Percentiles rank a stretch among this genome's conserved stretches.
phyloP scores from a whole-genome alignment of 2,329 filamentous ascomycete genomes.

The Aspergillus luchuensis region DNA sequence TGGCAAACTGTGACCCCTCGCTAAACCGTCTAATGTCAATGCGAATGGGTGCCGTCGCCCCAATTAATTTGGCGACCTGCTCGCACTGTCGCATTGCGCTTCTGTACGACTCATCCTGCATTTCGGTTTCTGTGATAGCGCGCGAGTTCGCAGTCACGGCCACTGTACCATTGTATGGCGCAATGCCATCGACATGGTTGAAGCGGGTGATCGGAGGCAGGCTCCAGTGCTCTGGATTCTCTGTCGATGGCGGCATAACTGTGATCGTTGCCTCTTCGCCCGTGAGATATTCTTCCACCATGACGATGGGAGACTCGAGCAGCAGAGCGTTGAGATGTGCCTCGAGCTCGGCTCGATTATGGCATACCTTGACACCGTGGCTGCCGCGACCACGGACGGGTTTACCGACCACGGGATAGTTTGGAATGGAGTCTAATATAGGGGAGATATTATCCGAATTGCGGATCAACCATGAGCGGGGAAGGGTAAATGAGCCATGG shows the following conservation, averaged over 20 bases:
- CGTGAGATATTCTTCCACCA: slow-evolving; percentile 53
- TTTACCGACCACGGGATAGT: slow-evolving; percentile 51
- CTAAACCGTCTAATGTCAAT: slow-evolving; percentile 3
- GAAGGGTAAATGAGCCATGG: slow-evolving; percentile 44
- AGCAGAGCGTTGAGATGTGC: slow-evolving; percentile 41
- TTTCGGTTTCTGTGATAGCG: not conserved
- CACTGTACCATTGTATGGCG: slow-evolving; percentile 53
- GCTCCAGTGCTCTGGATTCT: slow-evolving; percentile 42
- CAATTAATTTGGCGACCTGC: not conserved
- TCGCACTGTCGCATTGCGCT: slow-evolving; percentile 6
- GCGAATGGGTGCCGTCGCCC: slow-evolving; percentile 4
- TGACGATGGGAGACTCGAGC: slow-evolving; percentile 40
- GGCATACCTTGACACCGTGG: slow-evolving; percentile 54
- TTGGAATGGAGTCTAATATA: slow-evolving; percentile 17
- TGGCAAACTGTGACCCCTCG: slow-evolving; percentile 1
- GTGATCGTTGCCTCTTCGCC: slow-evolving; percentile 56
- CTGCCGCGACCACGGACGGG: slow-evolving; percentile 54
- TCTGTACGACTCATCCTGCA: slow-evolving; percentile 5
- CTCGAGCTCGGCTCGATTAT: slow-evolving; percentile 30
- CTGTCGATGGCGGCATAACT: slow-evolving; percentile 51
- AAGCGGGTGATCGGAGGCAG: slow-evolving; percentile 51
- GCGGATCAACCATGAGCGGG: slow-evolving; percentile 38
- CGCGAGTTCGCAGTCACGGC: slow-evolving; percentile 27
- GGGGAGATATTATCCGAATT: slow-evolving; percentile 18
- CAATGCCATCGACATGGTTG: slow-evolving; percentile 52